phyloP scores from a whole-genome alignment of 108 stramenopile species.

The Cyclotella sp. region DNA sequence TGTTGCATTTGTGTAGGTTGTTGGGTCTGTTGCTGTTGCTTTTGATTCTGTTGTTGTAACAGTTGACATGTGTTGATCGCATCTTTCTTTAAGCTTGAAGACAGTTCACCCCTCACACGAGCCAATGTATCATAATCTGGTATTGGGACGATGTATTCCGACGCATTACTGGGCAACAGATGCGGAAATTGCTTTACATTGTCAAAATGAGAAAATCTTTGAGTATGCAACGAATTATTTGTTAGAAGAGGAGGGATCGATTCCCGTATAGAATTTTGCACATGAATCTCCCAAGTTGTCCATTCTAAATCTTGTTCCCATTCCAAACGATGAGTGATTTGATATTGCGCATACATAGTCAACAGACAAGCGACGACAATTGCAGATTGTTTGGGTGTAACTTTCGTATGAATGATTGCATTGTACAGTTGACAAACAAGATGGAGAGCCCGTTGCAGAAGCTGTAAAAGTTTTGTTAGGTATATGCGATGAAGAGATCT shows the following conservation, averaged over 20 bases:
- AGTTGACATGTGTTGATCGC: slow-evolving; percentile 24
- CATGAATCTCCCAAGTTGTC: slow-evolving; percentile 13
- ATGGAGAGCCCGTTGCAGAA: not conserved
- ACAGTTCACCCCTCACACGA: slow-evolving; percentile 16
- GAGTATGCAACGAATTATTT: not conserved
- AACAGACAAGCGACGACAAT: not conserved
- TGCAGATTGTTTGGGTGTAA: not conserved
- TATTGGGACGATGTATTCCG: slow-evolving; percentile 39
- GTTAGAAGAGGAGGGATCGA: slow-evolving; percentile 13
- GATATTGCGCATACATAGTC: not conserved
- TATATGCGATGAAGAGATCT: not conserved
- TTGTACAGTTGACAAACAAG: not conserved
- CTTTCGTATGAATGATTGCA: not conserved
- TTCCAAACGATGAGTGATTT: not conserved
- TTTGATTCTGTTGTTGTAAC: not conserved
- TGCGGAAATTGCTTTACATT: slow-evolving; percentile 20
- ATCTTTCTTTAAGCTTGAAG: slow-evolving; percentile 12
- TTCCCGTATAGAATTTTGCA: slow-evolving; percentile 13
- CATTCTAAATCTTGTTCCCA: slow-evolving; percentile 17
- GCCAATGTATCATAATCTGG: slow-evolving; percentile 44
- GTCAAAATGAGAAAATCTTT: slow-evolving; percentile 16
- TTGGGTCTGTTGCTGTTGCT: slow-evolving; percentile 8
- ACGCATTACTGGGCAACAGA: not conserved
- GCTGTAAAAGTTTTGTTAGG: not conserved
- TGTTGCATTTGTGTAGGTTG: slow-evolving; percentile 2